Base-by-base conservation (phyloP, 2,329 filamentous ascomycete species). In the Diaporthe velutina region DNA sequence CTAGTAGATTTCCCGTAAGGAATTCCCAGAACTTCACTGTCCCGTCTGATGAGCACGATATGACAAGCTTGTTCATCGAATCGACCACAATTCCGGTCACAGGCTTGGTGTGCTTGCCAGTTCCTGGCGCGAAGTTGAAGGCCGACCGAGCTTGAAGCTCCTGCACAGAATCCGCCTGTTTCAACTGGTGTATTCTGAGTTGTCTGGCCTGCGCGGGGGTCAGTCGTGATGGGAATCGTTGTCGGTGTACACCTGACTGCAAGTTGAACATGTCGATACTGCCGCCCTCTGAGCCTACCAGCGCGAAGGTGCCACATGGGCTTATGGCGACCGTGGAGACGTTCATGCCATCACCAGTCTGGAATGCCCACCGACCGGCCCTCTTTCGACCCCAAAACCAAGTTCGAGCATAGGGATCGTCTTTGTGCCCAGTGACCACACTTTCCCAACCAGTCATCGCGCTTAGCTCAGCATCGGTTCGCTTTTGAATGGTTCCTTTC, bases 21-120 rank as follows among this genome's bases (percentile, higher is more conserved):
- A 99, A 98, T 78, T 98, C 94, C 97, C 97, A 99, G 82, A 99
- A 98, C 86, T 98, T 98, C 79, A 98, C 89, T 83, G 93, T 98
- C 42, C 97, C 97, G 83, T 99, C 97, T 19, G 95, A 85, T 2
- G 95, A 93, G 81, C 95, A 98, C 76, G 95, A 98, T 57, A 98
- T 91, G 67, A 98, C 88, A 25, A 90, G 91, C 77, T 93, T 94
- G 84, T 98, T 98, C 82, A 98, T 88, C n/a, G 92, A 93, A 84
- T 99, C 96, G 22, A 98, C 91, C 33, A 95, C 89, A 54, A 99
- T 86, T 1, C 97, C 97, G 1, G 96, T 98, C 7, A 99, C 91
- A 2, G 94, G 89, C 79, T 93, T 93, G 3, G 89, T 93, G 83
- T 99, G 97, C 79, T 93, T 95, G 28, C 94, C 94, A 61, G 91